Conservation (phyloP, 495 filamentous ascomycete species). For the Polyplosphaeria fusca region DNA sequence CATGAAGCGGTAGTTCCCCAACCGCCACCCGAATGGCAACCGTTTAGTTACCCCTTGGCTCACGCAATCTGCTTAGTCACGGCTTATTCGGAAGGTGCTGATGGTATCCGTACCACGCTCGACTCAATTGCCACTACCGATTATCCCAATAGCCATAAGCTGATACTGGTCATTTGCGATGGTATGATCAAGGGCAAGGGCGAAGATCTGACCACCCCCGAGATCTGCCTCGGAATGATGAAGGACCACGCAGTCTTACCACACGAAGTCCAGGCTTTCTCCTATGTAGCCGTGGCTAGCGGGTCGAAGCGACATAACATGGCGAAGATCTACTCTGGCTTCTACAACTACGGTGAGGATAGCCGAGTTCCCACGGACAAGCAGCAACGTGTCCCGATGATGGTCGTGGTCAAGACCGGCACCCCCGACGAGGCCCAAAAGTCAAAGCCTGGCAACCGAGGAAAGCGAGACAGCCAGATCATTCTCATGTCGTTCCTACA, state of each 20-base stretch:
- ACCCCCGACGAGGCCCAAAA: conserved; percentile 79
- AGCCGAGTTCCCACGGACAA: conserved; percentile 77
- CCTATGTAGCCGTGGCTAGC: conserved; percentile 93
- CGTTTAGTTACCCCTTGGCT: conserved; percentile 90
- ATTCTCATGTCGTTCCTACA: conserved; percentile 99
- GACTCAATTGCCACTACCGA: conserved; percentile 97
- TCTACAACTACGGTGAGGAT: conserved; percentile 90
- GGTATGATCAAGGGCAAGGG: conserved; percentile 97
- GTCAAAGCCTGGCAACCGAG: conserved; percentile 90
- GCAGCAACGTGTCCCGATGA: conserved; percentile 98
- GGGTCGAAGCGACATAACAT: conserved; percentile 98
- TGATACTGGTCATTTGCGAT: conserved; percentile 93
- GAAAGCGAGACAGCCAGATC: conserved; percentile 98
- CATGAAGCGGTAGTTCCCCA: conserved; percentile 95
- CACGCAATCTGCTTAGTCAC: conserved; percentile 94
- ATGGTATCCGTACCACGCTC: conserved; percentile 87
- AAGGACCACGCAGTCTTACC: conserved; percentile 77
- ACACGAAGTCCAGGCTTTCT: conserved; percentile 80
- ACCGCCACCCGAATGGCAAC: conserved; percentile 95
- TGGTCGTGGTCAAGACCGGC: conserved; percentile 93
- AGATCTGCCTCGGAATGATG: conserved; percentile 90
- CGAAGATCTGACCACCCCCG: conserved; percentile 81
- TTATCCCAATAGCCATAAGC: conserved; percentile 98
- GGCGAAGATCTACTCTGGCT: conserved; percentile 96
- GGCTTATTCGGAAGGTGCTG: conserved; percentile 93